Conservation (phyloP, 1,284 basidiomycete genomes). For the Gastroboletus turbinatus region DNA sequence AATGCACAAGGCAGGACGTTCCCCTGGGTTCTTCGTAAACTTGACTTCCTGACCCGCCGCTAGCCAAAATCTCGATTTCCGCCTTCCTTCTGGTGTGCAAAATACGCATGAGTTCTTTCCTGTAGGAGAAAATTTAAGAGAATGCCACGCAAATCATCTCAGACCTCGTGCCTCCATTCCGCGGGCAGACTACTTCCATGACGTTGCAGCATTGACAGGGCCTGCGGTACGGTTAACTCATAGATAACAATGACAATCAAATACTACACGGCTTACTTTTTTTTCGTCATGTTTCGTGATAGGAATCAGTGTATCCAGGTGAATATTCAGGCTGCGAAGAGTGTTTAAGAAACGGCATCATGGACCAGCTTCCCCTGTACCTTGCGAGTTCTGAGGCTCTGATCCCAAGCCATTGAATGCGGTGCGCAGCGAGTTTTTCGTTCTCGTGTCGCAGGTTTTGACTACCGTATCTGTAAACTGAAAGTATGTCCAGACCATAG, state of each 20-base stretch:
- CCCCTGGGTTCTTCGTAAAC: constrained; percentile 9
- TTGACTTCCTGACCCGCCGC: constrained; percentile 2
- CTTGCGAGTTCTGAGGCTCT: constrained; percentile 60
- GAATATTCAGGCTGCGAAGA: constrained; percentile 55
- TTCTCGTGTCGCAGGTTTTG: constrained; percentile 62
- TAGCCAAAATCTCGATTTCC: constrained; percentile 77
- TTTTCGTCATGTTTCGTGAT: constrained; percentile 72
- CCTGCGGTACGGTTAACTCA: constrained; percentile 44
- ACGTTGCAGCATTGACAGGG: constrained; percentile 61
- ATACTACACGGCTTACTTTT: constrained; percentile 48
- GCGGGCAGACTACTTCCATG: constrained; percentile 45
- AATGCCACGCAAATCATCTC: neutral
- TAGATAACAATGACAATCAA: constrained; percentile 1
- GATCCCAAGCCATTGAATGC: constrained; percentile 81
- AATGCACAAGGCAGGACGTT: constrained; percentile 24
- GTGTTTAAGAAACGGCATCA: neutral
- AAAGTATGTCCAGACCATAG: constrained; percentile 86
- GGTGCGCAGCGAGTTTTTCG: constrained; percentile 57
- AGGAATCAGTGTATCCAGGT: constrained; percentile 62
- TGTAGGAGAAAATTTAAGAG: constrained; percentile 27
- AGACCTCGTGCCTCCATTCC: constrained; percentile 66
- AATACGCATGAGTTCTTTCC: constrained; percentile 79
- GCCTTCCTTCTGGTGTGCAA: constrained; percentile 80
- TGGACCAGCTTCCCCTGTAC: constrained; percentile 38
- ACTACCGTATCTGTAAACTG: constrained; percentile 80